phyloP scores from a whole-genome alignment of 441 rosid genomes.

The Corymbia citriodora region DNA sequence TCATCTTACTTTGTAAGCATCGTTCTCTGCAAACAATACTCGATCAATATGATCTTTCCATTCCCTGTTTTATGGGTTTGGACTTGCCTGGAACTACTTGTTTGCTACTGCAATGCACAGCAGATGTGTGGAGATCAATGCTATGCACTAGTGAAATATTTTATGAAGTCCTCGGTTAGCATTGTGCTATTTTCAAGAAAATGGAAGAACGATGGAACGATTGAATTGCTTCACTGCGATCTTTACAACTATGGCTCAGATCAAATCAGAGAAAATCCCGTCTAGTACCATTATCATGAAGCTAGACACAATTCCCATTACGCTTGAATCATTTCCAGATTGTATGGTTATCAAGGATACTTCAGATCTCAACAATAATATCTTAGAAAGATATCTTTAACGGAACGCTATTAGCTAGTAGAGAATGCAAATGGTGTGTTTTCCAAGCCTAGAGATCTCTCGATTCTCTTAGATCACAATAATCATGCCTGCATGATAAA shows the following conservation, averaged over 20 bases:
- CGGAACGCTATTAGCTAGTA: not conserved
- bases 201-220: not conserved
- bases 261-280: not conserved
- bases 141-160: not conserved
- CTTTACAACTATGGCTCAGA: not conserved
- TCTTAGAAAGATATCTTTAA: not conserved
- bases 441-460: not conserved
- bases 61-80: not conserved
- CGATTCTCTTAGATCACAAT: not conserved
- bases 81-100: not conserved
- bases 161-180: not conserved
- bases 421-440: not conserved
- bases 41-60: not conserved
- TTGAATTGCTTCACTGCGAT: not conserved
- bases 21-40: not conserved
- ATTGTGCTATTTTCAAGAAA: not conserved
- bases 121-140: not conserved
- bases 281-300: not conserved
- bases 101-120: not conserved
- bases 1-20: not conserved
- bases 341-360: not conserved
- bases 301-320: not conserved
- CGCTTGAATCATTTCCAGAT: not conserved
- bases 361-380: not conserved
- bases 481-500: not conserved